Conservation (phyloP, 371 early-diverging fungal species). For the Chytridium lagenaria region DNA sequence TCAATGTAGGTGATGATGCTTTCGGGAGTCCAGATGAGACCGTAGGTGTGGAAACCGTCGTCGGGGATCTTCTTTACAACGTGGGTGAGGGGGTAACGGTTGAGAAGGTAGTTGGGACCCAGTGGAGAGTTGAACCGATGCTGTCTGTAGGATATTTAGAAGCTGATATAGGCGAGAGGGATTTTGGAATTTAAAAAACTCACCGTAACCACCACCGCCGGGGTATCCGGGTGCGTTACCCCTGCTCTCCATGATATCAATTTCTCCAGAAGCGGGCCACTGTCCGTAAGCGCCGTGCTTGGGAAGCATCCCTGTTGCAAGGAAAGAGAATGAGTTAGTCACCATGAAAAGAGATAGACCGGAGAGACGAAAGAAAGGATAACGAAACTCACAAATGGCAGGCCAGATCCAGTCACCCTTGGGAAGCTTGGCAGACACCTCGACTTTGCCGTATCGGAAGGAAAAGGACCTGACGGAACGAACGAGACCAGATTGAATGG, state of each 20-base stretch:
- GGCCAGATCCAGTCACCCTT: constrained; percentile 76
- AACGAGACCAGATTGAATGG: constrained; percentile 65
- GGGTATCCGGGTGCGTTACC: constrained; percentile 64
- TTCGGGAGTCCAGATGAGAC: constrained; percentile 64
- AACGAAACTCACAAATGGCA: constrained; percentile 54
- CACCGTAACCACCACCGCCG: constrained; percentile 63
- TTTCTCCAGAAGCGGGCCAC: constrained; percentile 73
- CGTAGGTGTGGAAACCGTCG: constrained; percentile 53
- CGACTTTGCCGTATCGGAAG: constrained; percentile 63
- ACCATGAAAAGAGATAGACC: neutral
- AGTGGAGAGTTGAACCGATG: constrained; percentile 66
- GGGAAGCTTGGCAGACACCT: constrained; percentile 69
- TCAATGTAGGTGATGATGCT: constrained; percentile 69
- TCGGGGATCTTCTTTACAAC: constrained; percentile 26
- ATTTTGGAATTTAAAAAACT: neutral
- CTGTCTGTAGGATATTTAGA: too few species aligned
- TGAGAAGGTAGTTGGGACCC: constrained; percentile 51
- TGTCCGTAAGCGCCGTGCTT: constrained; percentile 66
- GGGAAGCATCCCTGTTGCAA: constrained; percentile 60
- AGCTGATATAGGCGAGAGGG: constrained; percentile 23
- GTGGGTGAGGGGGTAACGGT: constrained; percentile 48
- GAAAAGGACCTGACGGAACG: constrained; percentile 54
- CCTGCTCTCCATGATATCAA: constrained; percentile 62
- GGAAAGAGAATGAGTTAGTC: neutral
- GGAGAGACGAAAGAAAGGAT: neutral